Conservation (phyloP, 2,329 filamentous ascomycete species). For the Dichotomopilus funicola region DNA sequence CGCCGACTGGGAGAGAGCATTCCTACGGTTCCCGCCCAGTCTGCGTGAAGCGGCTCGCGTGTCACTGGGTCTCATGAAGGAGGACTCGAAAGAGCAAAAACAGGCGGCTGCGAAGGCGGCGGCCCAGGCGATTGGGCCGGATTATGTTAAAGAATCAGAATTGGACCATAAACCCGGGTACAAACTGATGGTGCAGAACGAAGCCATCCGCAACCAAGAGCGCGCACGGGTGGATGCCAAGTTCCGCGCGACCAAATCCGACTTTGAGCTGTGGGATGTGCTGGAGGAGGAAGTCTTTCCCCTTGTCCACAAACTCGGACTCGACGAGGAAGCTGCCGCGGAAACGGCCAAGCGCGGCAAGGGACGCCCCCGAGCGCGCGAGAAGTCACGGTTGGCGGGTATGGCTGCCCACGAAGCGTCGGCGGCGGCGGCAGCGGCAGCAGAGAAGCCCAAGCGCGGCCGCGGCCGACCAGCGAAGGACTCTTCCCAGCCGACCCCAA, state of each 20-base stretch:
- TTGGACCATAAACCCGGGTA: neutral
- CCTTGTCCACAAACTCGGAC: conserved; percentile 49
- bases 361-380: neutral
- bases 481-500: too few species aligned
- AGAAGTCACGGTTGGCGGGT: too few species aligned
- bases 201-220: conserved; percentile 39
- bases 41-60: conserved; percentile 34
- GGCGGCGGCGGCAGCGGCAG: too few species aligned
- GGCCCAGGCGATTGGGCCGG: conserved; percentile 13
- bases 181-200: conserved; percentile 31
- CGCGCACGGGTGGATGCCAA: conserved; percentile 45
- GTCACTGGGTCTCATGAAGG: conserved; percentile 31
- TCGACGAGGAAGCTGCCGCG: conserved; percentile 31
- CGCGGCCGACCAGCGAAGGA: too few species aligned
- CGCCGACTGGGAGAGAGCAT: conserved; percentile 30
- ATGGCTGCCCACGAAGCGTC: too few species aligned
- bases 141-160: conserved; percentile 21
- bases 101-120: neutral
- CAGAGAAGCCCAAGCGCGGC: too few species aligned
- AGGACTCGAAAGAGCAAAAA: conserved; percentile 17
- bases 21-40: conserved; percentile 36
- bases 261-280: conserved; percentile 60
- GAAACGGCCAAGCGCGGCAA: conserved; percentile 10
- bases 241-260: conserved; percentile 51
- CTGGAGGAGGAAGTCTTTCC: conserved; percentile 62